Conservation (phyloP, 1,139 yeast species). For the Kodamaea suecica region DNA sequence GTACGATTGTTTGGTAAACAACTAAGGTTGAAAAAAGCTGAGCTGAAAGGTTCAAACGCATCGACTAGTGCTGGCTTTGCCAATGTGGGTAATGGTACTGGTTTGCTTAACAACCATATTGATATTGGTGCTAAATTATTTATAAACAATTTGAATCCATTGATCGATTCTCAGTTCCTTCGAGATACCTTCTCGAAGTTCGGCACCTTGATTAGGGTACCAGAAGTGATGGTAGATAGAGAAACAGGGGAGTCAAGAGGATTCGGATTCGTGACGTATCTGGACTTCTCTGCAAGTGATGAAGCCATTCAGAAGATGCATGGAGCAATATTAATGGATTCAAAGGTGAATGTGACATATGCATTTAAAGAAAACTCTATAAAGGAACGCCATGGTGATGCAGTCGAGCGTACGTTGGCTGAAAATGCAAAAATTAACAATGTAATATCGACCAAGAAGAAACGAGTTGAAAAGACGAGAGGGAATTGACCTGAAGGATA, state of each 20-base stretch:
- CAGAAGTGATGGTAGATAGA: slow-evolving; percentile 52
- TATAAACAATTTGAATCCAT: slow-evolving; percentile 66
- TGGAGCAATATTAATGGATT: slow-evolving; percentile 67
- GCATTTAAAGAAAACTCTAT: slow-evolving; percentile 64
- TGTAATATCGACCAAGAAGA: slow-evolving; percentile 7
- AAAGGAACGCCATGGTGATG: slow-evolving; percentile 72
- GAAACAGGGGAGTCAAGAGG: slow-evolving; percentile 54
- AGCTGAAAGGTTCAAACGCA: slow-evolving; percentile 14
- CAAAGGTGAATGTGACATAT: slow-evolving; percentile 58
- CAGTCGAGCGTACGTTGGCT: slow-evolving; percentile 70
- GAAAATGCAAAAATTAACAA: slow-evolving; percentile 54
- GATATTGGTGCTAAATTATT: slow-evolving; percentile 78
- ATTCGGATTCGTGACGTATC: slow-evolving; percentile 60
- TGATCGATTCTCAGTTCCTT: slow-evolving; percentile 62
- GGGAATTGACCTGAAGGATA: background rate
- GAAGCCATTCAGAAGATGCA: slow-evolving; percentile 67
- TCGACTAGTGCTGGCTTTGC: slow-evolving; percentile 4
- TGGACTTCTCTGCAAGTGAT: slow-evolving; percentile 68
- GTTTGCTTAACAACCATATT: slow-evolving; percentile 20
- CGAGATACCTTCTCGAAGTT: slow-evolving; percentile 63
- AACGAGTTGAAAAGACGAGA: slow-evolving; percentile 1
- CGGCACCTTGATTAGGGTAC: slow-evolving; percentile 57
- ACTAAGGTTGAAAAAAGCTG: slow-evolving; percentile 57
- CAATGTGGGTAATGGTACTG: slow-evolving; percentile 5
- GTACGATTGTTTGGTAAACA: slow-evolving; percentile 62